Percentiles rank a stretch among this genome's conserved stretches.
These are phyloP conservation scores for Plasmopara viticola DNA, from an alignment of 352 stramenopile genomes.

Conservation along the genomic window DNA sequence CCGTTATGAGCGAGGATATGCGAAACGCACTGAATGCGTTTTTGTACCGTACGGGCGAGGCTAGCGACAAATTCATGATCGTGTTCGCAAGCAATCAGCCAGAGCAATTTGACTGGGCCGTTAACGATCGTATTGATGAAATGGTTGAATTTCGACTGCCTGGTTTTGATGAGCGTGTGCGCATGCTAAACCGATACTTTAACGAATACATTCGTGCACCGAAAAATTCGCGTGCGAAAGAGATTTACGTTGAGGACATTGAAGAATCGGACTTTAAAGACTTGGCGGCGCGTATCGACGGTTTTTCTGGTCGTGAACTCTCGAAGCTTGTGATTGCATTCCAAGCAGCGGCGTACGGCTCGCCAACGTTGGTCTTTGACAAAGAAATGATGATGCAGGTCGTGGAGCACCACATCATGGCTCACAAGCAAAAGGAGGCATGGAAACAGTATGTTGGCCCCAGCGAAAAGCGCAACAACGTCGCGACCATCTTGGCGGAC, in stretches of 20 bases:
- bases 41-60: conserved; percentile 96
- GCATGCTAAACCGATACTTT: conserved; percentile 98
- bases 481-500: conserved; percentile 20
- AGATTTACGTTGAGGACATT: conserved; percentile 89
- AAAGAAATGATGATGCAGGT: conserved; percentile 91
- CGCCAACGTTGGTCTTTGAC: conserved; percentile 89
- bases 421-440: conserved; percentile 90
- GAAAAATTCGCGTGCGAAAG: conserved; percentile 78
- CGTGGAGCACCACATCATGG: conserved; percentile 90
- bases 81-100: conserved; percentile 99
- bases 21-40: conserved; percentile 99
- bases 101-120: conserved; percentile 97
- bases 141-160: conserved; percentile 97
- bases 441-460: conserved; percentile 86
- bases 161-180: conserved; percentile 89
- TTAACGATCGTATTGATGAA: conserved; percentile 99
- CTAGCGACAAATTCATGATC: conserved; percentile 99
- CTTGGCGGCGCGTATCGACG: conserved; percentile 90
- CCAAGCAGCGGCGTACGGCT: conserved; percentile 97
- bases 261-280: conserved; percentile 89
- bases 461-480: conserved; percentile 39
- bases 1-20: conserved; percentile 94
- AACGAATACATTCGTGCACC: conserved; percentile 94
- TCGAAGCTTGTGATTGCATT: conserved; percentile 99
- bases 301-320: conserved; percentile 98